A percentile compares a stretch with the other conserved stretches of the same genome.
phyloP scores from a whole-genome alignment of 352 stramenopile species.

The Thalassiosira mediterranea region DNA sequence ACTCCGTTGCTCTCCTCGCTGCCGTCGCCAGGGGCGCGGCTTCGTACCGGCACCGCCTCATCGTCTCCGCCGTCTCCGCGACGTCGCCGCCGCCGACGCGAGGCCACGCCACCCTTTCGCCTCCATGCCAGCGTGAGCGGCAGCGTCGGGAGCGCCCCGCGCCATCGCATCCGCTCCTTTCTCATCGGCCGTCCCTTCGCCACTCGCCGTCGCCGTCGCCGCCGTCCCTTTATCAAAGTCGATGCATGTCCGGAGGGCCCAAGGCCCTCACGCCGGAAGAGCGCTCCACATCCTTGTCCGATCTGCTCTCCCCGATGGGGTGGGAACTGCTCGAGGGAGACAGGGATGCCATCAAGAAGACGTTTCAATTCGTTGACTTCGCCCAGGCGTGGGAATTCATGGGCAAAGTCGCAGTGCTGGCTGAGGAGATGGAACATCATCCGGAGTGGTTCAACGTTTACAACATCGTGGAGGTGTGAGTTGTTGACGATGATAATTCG shows the following conservation, averaged over 20 bases:
- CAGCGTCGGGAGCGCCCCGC: too few relatives aligned
- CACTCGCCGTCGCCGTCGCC: too few relatives aligned
- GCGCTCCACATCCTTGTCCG: not conserved
- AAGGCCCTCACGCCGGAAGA: not conserved
- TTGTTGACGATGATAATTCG: constrained; percentile 1
- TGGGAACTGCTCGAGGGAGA: not conserved
- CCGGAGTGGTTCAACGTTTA: constrained; percentile 99
- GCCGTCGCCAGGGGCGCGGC: too few relatives aligned
- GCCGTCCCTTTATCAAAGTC: too few relatives aligned
- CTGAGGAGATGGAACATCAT: constrained; percentile 92
- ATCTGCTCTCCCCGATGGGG: not conserved
- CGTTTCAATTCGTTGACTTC: constrained; percentile 81
- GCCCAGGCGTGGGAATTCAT: constrained; percentile 82
- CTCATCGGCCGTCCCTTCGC: too few relatives aligned
- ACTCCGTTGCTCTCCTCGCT: too few relatives aligned
- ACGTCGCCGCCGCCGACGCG: too few relatives aligned
- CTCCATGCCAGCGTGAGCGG: too few relatives aligned
- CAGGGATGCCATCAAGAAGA: constrained; percentile 72
- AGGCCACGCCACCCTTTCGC: too few relatives aligned
- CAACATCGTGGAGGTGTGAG: constrained; percentile 92
- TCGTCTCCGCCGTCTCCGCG: too few relatives aligned
- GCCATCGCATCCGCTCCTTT: too few relatives aligned
- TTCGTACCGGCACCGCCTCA: too few relatives aligned
- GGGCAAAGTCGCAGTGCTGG: constrained; percentile 65
- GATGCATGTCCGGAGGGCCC: not conserved